Percentiles rank a stretch among this genome's conserved stretches.
Evolutionary conservation across 1,284 basidiomycete genomes (phyloP).

Genomic region (Schizophyllum commune): DNA sequence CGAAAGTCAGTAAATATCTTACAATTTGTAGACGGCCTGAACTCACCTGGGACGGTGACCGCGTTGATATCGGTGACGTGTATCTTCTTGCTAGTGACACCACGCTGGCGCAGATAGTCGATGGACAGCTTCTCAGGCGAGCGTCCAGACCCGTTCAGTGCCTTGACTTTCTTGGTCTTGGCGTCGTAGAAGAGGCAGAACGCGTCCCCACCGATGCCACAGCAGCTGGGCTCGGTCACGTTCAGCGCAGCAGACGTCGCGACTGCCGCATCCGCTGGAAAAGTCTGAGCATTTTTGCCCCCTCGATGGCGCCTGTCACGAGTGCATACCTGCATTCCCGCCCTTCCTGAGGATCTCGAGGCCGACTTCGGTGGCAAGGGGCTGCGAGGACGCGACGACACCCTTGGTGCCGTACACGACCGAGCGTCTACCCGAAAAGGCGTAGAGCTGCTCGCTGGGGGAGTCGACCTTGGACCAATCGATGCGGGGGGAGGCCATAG

Average conservation of each 20-base stretch:
- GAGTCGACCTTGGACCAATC: slow-evolving; percentile 65
- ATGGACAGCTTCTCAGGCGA: slow-evolving; percentile 78
- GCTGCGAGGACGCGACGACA: slow-evolving; percentile 84
- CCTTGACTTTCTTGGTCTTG: slow-evolving; percentile 71
- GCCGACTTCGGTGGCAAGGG: slow-evolving; percentile 83
- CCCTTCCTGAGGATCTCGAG: slow-evolving; percentile 84
- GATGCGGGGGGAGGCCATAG: slow-evolving; percentile 36
- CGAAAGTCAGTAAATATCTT: not conserved
- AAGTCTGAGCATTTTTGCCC: not conserved
- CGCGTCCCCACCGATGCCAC: slow-evolving; percentile 86
- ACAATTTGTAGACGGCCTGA: not conserved
- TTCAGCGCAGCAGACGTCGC: slow-evolving; percentile 82
- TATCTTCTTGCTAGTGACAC: slow-evolving; percentile 61
- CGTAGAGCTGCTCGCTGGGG: slow-evolving; percentile 50
- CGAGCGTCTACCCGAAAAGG: slow-evolving; percentile 64
- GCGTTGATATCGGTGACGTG: slow-evolving; percentile 74
- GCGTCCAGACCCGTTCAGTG: slow-evolving; percentile 80
- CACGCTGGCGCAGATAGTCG: slow-evolving; percentile 64
- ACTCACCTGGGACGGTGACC: slow-evolving; percentile 82
- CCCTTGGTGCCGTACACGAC: slow-evolving; percentile 84
- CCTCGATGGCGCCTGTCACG: not conserved
- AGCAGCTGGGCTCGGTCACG: slow-evolving; percentile 75
- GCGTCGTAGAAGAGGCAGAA: slow-evolving; percentile 92
- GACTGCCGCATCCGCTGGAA: slow-evolving; percentile 38
- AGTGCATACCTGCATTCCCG: slow-evolving; percentile 75